Evolutionary conservation across 257 asterid species (phyloP), one percentile per base, ranked within the genome.

Genomic region (Nicotiana tomentosiformis): DNA sequence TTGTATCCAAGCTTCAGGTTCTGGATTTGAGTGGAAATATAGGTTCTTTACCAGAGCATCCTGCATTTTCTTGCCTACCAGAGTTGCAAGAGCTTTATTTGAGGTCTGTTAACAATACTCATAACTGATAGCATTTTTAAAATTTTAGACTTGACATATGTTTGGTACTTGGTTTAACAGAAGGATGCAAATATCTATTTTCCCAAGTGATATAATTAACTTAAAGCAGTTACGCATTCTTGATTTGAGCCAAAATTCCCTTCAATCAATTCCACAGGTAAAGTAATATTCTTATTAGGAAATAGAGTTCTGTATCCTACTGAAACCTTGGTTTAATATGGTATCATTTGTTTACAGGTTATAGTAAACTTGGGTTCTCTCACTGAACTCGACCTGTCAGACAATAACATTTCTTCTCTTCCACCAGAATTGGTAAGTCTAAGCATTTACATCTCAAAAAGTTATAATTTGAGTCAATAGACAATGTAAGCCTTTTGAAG

Each of bases 11-110:
- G 88, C 98, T 96, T 85, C 98, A 90, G 83, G 88, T 96, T 90
- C 89, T 96, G 87, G 98, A 96, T 89, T 92, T 96, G 81, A 94
- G 98, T 86, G 97, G 98, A 20, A 90, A 93, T 61, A 76, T 84
- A 18, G 91, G 92, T 84, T 89, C 89, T 83, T 89, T 96, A 88
- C 90, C 97, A 53, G 97, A 90, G 81, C 74, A 88, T 83, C 98
- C 94, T 18, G 88, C 88, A 84, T 93, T 96, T 90, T 93, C 96
- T 23, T 83, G 90, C 89, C 83, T 96, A 78, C 85, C 91, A 23
- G 92, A 92, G 85, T 88, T 96, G 89, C 97, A 88, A 84, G 99
- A 96, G 89, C 99, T 96, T 84, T 94, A 94, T 87, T 84, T 96
- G 86, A 94, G 99, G 99, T 96, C 81, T 84, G 92, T 30, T 29